Percentiles rank a stretch among this genome's conserved stretches.
phyloP scores from a whole-genome alignment of 2,329 filamentous ascomycete species.

The Cladosporium halotolerans region DNA sequence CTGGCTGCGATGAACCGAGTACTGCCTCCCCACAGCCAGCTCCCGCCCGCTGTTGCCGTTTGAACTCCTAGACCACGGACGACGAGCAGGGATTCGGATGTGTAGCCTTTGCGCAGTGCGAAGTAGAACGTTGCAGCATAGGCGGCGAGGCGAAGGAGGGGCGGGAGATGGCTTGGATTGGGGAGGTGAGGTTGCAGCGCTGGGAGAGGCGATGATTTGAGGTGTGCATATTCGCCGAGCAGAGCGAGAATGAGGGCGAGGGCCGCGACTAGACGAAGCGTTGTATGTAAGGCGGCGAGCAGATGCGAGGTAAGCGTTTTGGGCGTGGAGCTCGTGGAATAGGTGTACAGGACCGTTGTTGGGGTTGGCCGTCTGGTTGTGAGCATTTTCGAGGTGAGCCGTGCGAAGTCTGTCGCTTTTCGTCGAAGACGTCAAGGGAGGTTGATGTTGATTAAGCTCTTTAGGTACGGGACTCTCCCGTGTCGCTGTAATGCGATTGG shows the following conservation, averaged over 20 bases:
- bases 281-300: not conserved
- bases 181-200: conserved; percentile 29
- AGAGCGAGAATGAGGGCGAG: conserved; percentile 37
- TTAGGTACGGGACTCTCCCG: no score
- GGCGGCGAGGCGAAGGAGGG: conserved; percentile 40
- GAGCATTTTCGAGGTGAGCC: conserved; percentile 21
- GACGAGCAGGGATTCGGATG: conserved; percentile 79
- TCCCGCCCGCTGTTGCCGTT: conserved; percentile 65
- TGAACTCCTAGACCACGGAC: conserved; percentile 87
- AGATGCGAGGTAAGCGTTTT: conserved; percentile 40
- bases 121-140: conserved; percentile 24
- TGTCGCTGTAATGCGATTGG: no score
- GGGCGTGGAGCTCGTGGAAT: conserved; percentile 65
- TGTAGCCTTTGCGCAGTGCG: conserved; percentile 26
- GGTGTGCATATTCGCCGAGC: not conserved
- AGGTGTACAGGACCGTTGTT: conserved; percentile 86
- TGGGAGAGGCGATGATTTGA: conserved; percentile 1
- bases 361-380: conserved; percentile 48
- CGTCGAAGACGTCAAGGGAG: not conserved
- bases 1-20: conserved; percentile 84
- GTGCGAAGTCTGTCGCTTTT: not conserved
- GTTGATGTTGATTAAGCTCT: no score
- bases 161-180: conserved; percentile 74
- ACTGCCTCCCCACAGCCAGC: conserved; percentile 57
- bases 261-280: conserved; percentile 18